These are phyloP conservation scores for Rhodotorula sphaerocarpa DNA, from an alignment of 768 basidiomycete genomes.

Conservation along the genomic window DNA sequence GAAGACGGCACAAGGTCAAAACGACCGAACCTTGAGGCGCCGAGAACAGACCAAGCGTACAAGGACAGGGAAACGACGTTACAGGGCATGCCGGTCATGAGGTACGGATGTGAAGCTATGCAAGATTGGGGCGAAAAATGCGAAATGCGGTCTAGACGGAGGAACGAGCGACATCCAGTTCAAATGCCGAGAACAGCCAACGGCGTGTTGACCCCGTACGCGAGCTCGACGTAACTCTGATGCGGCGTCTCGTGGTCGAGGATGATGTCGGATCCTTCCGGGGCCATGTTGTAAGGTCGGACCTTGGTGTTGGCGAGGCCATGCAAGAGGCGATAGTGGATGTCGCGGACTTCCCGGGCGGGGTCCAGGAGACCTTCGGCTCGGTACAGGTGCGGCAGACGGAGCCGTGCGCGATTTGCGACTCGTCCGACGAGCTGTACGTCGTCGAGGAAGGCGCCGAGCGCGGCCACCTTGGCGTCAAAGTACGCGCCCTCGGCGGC, in stretches of 20 bases:
- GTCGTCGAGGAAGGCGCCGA: slow-evolving; percentile 38
- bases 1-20: too few species aligned
- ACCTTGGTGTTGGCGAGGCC: slow-evolving; percentile 12
- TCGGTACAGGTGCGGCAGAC: slow-evolving; percentile 20
- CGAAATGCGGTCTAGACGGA: too few species aligned
- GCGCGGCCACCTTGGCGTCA: slow-evolving; percentile 35
- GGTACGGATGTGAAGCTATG: too few species aligned
- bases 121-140: too few species aligned
- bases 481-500: slow-evolving; percentile 26
- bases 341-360: slow-evolving; percentile 8
- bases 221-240: not conserved
- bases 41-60: too few species aligned
- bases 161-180: too few species aligned
- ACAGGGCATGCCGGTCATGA: too few species aligned
- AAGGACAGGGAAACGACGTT: too few species aligned
- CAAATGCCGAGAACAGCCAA: not conserved
- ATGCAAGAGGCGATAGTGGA: slow-evolving; percentile 18
- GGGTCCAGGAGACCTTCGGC: slow-evolving; percentile 24
- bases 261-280: not conserved
- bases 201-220: not conserved
- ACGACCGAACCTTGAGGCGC: too few species aligned
- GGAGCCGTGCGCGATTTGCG: slow-evolving; percentile 31
- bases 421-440: slow-evolving; percentile 34
- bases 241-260: not conserved
- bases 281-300: slow-evolving; percentile 17